These are phyloP conservation scores for Diaporthe ampelina DNA, from an alignment of 2,329 filamentous ascomycete genomes.

Conservation along the genomic window DNA sequence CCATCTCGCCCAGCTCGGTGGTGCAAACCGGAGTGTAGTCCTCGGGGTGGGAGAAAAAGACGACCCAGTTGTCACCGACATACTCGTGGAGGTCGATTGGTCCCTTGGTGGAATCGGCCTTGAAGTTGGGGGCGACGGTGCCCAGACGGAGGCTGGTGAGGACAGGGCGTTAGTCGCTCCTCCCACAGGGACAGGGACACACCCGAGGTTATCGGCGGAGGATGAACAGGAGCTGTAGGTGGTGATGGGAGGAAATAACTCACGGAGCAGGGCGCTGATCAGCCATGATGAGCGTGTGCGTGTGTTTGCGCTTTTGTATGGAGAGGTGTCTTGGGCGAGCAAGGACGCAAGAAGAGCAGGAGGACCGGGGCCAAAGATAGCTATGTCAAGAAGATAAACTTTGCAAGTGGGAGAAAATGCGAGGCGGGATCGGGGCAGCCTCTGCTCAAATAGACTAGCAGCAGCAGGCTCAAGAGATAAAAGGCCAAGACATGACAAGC, in stretches of 20 bases:
- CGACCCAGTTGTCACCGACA: conserved; percentile 82
- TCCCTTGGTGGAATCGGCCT: conserved; percentile 83
- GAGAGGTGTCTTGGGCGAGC: background rate
- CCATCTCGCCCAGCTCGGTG: conserved; percentile 93
- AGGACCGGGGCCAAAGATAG: background rate
- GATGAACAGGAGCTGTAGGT: background rate
- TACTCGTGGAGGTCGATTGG: conserved; percentile 88
- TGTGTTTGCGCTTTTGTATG: background rate
- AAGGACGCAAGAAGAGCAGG: background rate
- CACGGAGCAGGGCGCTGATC: conserved; percentile 52
- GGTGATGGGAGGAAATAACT: conserved; percentile 41
- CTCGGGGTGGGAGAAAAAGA: conserved; percentile 88
- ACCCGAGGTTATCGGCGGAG: background rate
- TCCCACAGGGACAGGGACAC: background rate
- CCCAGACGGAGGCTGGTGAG: conserved; percentile 72
- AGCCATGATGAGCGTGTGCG: conserved; percentile 50
- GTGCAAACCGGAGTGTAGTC: conserved; percentile 98
- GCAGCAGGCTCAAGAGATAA: background rate
- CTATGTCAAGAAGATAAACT: background rate
- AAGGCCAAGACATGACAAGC: conserved; percentile 10
- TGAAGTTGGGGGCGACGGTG: conserved; percentile 82
- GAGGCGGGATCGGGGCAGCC: conserved; percentile 5
- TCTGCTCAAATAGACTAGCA: conserved; percentile 25
- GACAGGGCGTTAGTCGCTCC: conserved; percentile 4
- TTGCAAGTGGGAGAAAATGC: background rate